Conservation (phyloP, 2,329 filamentous ascomycete genomes). For the Penicillium sp. region DNA sequence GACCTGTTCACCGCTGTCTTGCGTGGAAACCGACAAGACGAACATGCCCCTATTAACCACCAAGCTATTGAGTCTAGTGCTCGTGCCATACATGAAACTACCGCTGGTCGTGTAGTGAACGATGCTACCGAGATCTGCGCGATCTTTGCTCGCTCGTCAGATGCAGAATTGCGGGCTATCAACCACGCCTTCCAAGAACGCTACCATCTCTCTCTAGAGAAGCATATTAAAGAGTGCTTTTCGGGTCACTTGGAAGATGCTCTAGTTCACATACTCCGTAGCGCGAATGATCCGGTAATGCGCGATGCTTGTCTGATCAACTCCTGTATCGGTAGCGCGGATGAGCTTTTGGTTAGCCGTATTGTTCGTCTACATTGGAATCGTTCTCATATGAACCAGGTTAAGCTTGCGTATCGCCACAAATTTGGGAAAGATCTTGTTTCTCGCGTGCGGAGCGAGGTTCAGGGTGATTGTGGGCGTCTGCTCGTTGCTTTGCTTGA, state of each 20-base stretch:
- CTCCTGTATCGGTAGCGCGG: conserved; percentile 81
- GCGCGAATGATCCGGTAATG: conserved; percentile 77
- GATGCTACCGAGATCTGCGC: conserved; percentile 62
- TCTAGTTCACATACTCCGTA: conserved; percentile 73
- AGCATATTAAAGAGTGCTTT: conserved; percentile 78
- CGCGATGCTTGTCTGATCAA: conserved; percentile 82
- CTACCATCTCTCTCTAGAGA: conserved; percentile 69
- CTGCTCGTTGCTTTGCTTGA: conserved; percentile 68
- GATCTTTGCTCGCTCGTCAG: conserved; percentile 72
- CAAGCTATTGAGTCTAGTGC: conserved; percentile 75
- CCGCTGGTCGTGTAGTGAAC: conserved; percentile 33
- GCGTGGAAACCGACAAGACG: conserved; percentile 72
- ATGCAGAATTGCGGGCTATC: conserved; percentile 82
- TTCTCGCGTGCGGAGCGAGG: conserved; percentile 75
- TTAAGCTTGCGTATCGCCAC: conserved; percentile 75
- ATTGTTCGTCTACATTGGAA: conserved; percentile 85
- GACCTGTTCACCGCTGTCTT: conserved; percentile 82
- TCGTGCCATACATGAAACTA: conserved; percentile 66
- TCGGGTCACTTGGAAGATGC: conserved; percentile 90
- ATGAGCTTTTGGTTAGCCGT: conserved; percentile 72
- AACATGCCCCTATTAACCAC: conserved; percentile 70
- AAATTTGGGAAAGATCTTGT: conserved; percentile 68
- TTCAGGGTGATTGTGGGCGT: conserved; percentile 76
- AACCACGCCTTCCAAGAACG: conserved; percentile 70
- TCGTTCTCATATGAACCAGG: conserved; percentile 67